Conservation (phyloP, 805 yeast genomes). For the Teunomyces aglyptinius region DNA sequence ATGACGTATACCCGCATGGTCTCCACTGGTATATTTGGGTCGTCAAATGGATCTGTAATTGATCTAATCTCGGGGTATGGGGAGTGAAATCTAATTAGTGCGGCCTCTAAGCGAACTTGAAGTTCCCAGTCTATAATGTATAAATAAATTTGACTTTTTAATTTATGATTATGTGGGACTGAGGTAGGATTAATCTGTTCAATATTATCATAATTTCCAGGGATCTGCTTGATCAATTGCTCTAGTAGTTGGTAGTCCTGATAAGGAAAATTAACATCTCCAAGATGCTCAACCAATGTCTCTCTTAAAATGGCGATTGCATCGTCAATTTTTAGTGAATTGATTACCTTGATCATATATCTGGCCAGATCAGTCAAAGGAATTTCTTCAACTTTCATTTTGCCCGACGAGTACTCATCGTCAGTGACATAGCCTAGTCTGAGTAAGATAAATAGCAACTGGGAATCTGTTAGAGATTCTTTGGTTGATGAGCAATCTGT, state of each 20-base stretch:
- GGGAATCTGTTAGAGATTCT: conserved; percentile 1
- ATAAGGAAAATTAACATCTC: conserved; percentile 34
- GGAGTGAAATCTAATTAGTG: conserved; percentile 42
- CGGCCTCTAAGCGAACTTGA: conserved; percentile 42
- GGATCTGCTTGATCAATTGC: conserved; percentile 20
- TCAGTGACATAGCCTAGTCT: conserved; percentile 11
- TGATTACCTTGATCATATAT: conserved; percentile 33
- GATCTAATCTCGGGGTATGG: conserved; percentile 70
- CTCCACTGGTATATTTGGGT: conserved; percentile 46
- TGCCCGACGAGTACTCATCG: conserved; percentile 7
- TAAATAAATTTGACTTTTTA: conserved; percentile 10
- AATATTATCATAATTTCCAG: conserved; percentile 11
- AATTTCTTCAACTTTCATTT: background rate
- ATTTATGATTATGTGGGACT: background rate
- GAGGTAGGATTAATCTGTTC: background rate
- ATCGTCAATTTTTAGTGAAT: conserved; percentile 16
- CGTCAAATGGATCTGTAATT: conserved; percentile 59
- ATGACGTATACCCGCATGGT: conserved; percentile 57
- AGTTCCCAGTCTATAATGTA: conserved; percentile 25
- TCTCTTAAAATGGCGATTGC: conserved; percentile 34
- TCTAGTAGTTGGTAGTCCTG: conserved; percentile 36
- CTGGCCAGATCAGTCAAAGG: conserved; percentile 8
- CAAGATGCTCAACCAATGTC: conserved; percentile 33
- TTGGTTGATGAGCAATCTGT: background rate
- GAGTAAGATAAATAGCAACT: conserved; percentile 7